A percentile compares a stretch with the other conserved stretches of the same genome.
phyloP scores from a whole-genome alignment of 495 filamentous ascomycete species.

The Aspergillus funiculosus region DNA sequence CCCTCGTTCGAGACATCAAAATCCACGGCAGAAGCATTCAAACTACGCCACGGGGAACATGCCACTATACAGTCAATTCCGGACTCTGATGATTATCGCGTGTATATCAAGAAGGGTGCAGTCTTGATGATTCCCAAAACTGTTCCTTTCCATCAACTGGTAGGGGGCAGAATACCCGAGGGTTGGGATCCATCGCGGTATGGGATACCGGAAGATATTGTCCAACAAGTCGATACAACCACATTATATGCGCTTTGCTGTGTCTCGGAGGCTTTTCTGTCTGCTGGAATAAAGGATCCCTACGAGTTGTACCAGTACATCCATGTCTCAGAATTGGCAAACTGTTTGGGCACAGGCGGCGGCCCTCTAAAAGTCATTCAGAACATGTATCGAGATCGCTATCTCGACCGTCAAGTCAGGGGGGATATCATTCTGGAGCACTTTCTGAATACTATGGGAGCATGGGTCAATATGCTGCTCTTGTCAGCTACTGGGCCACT shows the following conservation, averaged over 20 bases:
- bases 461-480: conserved; percentile 99
- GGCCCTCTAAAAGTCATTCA: conserved; percentile 72
- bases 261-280: conserved; percentile 81
- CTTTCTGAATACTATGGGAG: conserved; percentile 99
- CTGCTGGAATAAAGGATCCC: conserved; percentile 92
- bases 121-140: conserved; percentile 93
- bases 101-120: conserved; percentile 89
- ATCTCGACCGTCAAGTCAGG: conserved; percentile 87
- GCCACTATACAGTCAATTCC: conserved; percentile 87
- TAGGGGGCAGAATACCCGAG: conserved; percentile 90
- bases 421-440: conserved; percentile 98
- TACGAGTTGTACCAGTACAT: conserved; percentile 99
- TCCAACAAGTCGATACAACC: conserved; percentile 91
- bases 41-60: conserved; percentile 89
- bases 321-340: conserved; percentile 93
- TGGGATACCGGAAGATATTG: conserved; percentile 94
- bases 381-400: conserved; percentile 97
- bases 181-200: conserved; percentile 94
- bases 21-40: conserved; percentile 94
- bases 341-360: conserved; percentile 95
- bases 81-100: conserved; percentile 84
- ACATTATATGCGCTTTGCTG: conserved; percentile 91
- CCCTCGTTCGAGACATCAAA: conserved; percentile 95
- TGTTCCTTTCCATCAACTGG: conserved; percentile 87
- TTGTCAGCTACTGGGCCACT: conserved; percentile 95